Evolutionary conservation across 116 monocot species (phyloP), one percentile per base, ranked within the genome.

Genomic region (Posidonia oceanica): DNA sequence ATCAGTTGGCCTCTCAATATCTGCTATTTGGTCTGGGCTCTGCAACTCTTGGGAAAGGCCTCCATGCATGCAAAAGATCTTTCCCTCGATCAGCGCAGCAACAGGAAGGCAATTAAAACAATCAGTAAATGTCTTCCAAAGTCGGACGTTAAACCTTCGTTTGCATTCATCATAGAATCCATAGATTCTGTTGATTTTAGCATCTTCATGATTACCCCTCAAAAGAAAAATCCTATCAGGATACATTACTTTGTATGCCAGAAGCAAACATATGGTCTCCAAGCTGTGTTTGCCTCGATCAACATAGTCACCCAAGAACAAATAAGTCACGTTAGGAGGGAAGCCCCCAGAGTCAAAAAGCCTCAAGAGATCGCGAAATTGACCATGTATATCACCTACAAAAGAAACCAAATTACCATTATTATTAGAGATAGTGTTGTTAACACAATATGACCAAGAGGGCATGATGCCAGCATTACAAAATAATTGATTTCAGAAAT

Each of bases 121-220:
- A 22, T 78, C 78, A 16, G 66, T 21, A 54, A 78, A 78, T 52
- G 61, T 73, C 53, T 68, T 78, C 78, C 78, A 78, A 36, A 78
- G 68, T 52, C 78, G 65, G 14, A 78, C 72, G 17, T 78, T 78
- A 52, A 78, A 78, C 38, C 78, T 72, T 41, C 78, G 78, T 52
- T 78, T 78, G 22, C 78, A 78, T 56, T 78, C 78, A 52, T 78
- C 78, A 53, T 72, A 78, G 21, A 78, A 78, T 11, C 78, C 78
- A 41, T 78, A 78, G 6, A 78, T 61, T 68, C 78, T 36, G 29
- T 78, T 78, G 61, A 78, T 78, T 41, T 78, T 78, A 40, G 78
- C 72, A 72, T 78, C 78, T 54, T 78, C 78, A 57, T 78, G 78
- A 59, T 78, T 78, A 4, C 78, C 72, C 57, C 72, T 66, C 66